Evolutionary conservation across 108 stramenopile species (phyloP).

Genomic region (Conticribra weissflogii): DNA sequence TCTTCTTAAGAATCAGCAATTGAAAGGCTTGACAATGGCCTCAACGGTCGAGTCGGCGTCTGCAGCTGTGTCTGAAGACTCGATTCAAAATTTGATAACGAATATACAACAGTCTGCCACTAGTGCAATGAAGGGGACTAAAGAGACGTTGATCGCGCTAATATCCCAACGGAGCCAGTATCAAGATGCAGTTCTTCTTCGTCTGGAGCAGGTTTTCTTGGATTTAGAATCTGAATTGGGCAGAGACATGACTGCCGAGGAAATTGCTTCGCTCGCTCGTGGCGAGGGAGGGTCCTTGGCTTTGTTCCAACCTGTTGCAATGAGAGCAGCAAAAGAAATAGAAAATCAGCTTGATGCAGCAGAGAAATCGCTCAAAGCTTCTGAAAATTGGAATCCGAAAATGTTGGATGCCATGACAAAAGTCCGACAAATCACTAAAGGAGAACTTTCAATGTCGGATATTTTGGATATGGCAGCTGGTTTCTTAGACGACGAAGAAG

Average conservation of each 20-base stretch:
- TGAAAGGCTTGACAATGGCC: slow-evolving; percentile 1
- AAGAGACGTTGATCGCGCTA: slow-evolving; percentile 85
- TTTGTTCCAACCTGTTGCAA: slow-evolving; percentile 86
- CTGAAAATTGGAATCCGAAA: slow-evolving; percentile 38
- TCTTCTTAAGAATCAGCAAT: slow-evolving; percentile 10
- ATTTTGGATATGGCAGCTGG: slow-evolving; percentile 79
- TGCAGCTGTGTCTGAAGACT: slow-evolving; percentile 30
- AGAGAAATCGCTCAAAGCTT: slow-evolving; percentile 63
- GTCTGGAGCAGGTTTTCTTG: slow-evolving; percentile 76
- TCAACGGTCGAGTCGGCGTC: slow-evolving; percentile 14
- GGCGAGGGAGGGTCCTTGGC: slow-evolving; percentile 84
- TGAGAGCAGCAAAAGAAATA: slow-evolving; percentile 81
- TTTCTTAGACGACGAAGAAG: slow-evolving; percentile 79
- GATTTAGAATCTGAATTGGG: slow-evolving; percentile 76
- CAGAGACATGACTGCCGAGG: slow-evolving; percentile 66
- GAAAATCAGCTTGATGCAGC: slow-evolving; percentile 80
- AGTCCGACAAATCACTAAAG: slow-evolving; percentile 80
- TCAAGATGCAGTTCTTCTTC: slow-evolving; percentile 74
- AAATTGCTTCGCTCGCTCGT: slow-evolving; percentile 75
- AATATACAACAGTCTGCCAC: slow-evolving; percentile 65
- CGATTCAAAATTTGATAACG: slow-evolving; percentile 59
- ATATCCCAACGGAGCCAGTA: slow-evolving; percentile 68
- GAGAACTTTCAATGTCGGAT: slow-evolving; percentile 65
- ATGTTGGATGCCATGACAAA: slow-evolving; percentile 64
- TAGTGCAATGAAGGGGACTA: slow-evolving; percentile 60